phyloP scores from a whole-genome alignment of 129 eudicot genomes.

The Smallanthus sonchifolius region DNA sequence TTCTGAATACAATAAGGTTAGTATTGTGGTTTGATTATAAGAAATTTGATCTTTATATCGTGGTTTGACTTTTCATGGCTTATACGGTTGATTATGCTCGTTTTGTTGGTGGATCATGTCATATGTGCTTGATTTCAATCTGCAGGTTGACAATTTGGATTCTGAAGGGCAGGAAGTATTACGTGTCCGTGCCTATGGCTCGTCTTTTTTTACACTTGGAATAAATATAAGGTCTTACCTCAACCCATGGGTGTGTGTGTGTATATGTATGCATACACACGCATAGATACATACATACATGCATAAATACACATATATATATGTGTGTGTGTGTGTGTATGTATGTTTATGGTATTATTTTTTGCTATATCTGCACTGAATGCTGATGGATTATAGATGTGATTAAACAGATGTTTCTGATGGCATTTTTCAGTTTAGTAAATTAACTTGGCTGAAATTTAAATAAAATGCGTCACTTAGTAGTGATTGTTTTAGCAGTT shows the following conservation, averaged over 20 bases:
- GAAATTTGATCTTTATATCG: background rate
- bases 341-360: background rate
- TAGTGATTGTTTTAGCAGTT: too few relatives aligned
- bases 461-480: too few relatives aligned
- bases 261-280: background rate
- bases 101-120: conserved; percentile 8
- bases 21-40: background rate
- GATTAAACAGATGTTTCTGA: too few relatives aligned
- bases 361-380: background rate
- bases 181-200: conserved; percentile 90
- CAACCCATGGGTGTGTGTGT: background rate
- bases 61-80: background rate
- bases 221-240: conserved; percentile 70
- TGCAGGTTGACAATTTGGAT: conserved; percentile 40
- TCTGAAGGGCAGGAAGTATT: conserved; percentile 76
- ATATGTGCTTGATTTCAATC: conserved; percentile 2
- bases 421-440: too few relatives aligned
- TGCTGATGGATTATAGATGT: background rate
- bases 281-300: too few relatives aligned
- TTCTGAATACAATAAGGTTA: conserved; percentile 45
- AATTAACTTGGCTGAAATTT: too few relatives aligned
- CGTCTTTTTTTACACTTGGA: conserved; percentile 81
- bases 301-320: too few relatives aligned
- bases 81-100: background rate
- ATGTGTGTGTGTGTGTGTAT: background rate